A percentile compares a stretch with the other conserved stretches of the same genome.
These are phyloP conservation scores for Primulina huaijiensis DNA, from an alignment of 257 asterid genomes.

Conservation along the genomic window DNA sequence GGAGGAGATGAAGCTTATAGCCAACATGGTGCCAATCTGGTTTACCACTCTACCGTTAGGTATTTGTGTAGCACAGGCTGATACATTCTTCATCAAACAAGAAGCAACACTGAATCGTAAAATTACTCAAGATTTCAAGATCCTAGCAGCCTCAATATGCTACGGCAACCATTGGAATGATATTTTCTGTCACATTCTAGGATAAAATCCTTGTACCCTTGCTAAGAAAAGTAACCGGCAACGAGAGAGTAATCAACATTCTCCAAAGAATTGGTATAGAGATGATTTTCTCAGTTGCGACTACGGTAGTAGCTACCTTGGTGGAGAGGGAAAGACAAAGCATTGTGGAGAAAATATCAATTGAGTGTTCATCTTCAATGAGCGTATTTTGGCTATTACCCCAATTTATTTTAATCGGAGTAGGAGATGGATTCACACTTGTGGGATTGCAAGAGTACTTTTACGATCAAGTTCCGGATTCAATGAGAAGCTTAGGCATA, in stretches of 20 bases:
- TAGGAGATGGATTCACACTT: slow-evolving; percentile 65
- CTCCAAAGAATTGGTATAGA: slow-evolving; percentile 80
- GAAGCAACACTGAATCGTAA: slow-evolving; percentile 44
- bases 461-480: slow-evolving; percentile 81
- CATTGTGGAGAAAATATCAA: slow-evolving; percentile 28
- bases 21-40: slow-evolving; percentile 76
- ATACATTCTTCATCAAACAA: slow-evolving; percentile 81
- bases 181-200: slow-evolving; percentile 48
- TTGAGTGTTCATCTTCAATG: slow-evolving; percentile 47
- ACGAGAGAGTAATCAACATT: slow-evolving; percentile 61
- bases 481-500: slow-evolving; percentile 84
- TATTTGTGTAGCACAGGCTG: slow-evolving; percentile 57
- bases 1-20: slow-evolving; percentile 63
- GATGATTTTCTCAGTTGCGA: slow-evolving; percentile 47
- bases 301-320: slow-evolving; percentile 65
- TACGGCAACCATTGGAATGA: slow-evolving; percentile 70
- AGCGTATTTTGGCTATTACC: slow-evolving; percentile 94
- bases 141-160: slow-evolving; percentile 75
- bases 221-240: slow-evolving; percentile 45
- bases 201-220: slow-evolving; percentile 68
- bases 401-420: slow-evolving; percentile 64
- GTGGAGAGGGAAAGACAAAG: slow-evolving; percentile 55
- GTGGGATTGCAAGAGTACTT: slow-evolving; percentile 90
- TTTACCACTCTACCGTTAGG: slow-evolving; percentile 71
- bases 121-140: slow-evolving; percentile 33